These are phyloP conservation scores for Avena insularis DNA, from an alignment of 176 grass and related monocot genomes.

Conservation along the genomic window DNA sequence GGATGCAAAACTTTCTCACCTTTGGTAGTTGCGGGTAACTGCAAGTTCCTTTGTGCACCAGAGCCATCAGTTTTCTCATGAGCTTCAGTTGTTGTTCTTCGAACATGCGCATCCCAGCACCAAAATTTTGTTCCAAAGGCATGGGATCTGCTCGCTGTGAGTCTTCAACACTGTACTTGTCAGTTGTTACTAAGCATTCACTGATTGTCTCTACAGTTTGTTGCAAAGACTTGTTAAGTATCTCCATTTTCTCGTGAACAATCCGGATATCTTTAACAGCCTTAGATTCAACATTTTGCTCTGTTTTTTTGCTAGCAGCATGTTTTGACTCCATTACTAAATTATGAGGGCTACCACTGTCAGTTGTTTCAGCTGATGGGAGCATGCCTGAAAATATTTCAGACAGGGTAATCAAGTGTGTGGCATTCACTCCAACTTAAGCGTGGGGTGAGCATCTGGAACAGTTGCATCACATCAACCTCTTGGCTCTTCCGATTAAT, in stretches of 20 bases:
- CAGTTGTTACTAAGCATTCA: constrained; percentile 43
- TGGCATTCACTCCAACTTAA: constrained; percentile 56
- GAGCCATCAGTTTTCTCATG: constrained; percentile 43
- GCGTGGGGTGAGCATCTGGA: constrained; percentile 53
- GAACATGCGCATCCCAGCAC: constrained; percentile 45
- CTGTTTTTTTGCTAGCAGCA: constrained; percentile 46
- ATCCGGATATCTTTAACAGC: constrained; percentile 58
- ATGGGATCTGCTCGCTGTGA: constrained; percentile 43
- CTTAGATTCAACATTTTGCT: constrained; percentile 50
- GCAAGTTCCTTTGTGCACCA: constrained; percentile 40
- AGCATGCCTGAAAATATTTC: constrained; percentile 81
- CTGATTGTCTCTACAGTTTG: constrained; percentile 45
- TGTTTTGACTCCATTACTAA: constrained; percentile 49
- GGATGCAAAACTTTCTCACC: constrained; percentile 57
- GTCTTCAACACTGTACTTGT: constrained; percentile 61
- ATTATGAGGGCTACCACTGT: constrained; percentile 40
- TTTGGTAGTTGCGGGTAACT: constrained; percentile 48
- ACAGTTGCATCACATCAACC: constrained; percentile 47
- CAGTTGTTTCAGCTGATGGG: constrained; percentile 47
- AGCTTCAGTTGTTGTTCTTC: constrained; percentile 45
- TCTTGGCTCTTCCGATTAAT: constrained; percentile 8
- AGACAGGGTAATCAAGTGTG: constrained; percentile 75
- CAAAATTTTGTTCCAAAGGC: constrained; percentile 37
- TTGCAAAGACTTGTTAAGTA: constrained; percentile 37
- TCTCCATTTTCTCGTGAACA: constrained; percentile 55